These are phyloP conservation scores for Lactarius sanguifluus DNA, from an alignment of 768 basidiomycete genomes.

Conservation along the genomic window DNA sequence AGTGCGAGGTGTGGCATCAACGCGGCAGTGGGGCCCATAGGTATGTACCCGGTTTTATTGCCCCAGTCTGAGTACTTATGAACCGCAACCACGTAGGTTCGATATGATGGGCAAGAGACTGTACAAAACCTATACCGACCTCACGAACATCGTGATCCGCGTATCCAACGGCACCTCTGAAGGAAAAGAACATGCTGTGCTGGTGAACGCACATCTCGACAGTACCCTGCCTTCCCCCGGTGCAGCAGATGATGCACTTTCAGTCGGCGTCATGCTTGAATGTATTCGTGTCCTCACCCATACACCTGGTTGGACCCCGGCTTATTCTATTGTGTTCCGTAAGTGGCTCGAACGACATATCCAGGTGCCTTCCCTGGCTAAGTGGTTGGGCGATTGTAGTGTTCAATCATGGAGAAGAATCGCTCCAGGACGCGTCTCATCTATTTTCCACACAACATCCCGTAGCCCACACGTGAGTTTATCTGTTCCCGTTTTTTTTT, in stretches of 20 bases:
- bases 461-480: conserved; percentile 55
- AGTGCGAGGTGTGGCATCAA: conserved; percentile 92
- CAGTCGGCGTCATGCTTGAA: conserved; percentile 92
- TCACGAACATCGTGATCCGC: conserved; percentile 88
- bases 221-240: conserved; percentile 87
- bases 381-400: conserved; percentile 46
- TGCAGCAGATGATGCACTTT: conserved; percentile 84
- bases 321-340: conserved; percentile 81
- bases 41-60: conserved; percentile 44
- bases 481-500: not conserved
- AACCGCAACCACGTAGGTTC: conserved; percentile 52
- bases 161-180: conserved; percentile 72
- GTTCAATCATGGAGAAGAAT: conserved; percentile 95
- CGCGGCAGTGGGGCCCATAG: conserved; percentile 85
- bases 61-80: not conserved
- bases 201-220: conserved; percentile 89
- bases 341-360: conserved; percentile 35
- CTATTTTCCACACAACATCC: conserved; percentile 90
- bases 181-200: conserved; percentile 77
- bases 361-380: not conserved
- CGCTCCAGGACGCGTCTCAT: conserved; percentile 92
- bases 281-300: conserved; percentile 73
- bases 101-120: conserved; percentile 87
- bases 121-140: conserved; percentile 82
- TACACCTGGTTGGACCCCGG: conserved; percentile 69